Evolutionary conservation across 495 filamentous ascomycete genomes (phyloP), one percentile per base, ranked within the genome.

Genomic region (Tuber umbilicatum): DNA sequence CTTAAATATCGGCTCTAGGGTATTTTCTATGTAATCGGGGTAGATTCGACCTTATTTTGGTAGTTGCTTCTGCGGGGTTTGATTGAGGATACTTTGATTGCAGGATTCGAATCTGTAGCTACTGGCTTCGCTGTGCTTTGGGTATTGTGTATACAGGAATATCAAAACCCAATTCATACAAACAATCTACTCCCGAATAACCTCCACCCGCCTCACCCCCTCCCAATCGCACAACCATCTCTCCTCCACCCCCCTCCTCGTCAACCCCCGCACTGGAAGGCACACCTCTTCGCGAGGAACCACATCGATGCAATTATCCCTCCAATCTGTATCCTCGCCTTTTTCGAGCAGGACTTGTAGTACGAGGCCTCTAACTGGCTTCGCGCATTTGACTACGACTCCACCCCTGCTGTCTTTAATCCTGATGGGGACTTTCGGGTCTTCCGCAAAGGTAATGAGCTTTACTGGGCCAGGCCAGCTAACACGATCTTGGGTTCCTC

Each of bases 391-490:
- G 42, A 90, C 75, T 68, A 84, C 75, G 5, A 88, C 86, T 0
- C 72, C 76, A 45, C 72, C 40, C 9, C 38, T 68, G 27, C 71
- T 41, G 14, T 47, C 41, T 67, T 42, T 40, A 5, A 74, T 50
- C 40, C 68, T 17, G 1, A 70, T 27, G 2, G 19, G 67, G 37
- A 80, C 42, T 50, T 68, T 42, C 7, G 79, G 76, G n/a, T 72
- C 60, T 14, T 50, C 69, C 82, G 35, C 85, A 41, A 95, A 86
- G 73, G 90, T 86, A 45, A 94, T 86, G 80, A 97, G 93, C 84
- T 97, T 97, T 75, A 97, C 87, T 68, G 94, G 94, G 81, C 97
- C 92, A 0, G 93, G 94, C 94, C 94, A 97, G 83, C 95, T 93
- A 68, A 95, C 89, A 74, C 87, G 75, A 89, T 87, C 72, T 84